Base-by-base conservation (phyloP, 164 flowering plant species). In the Dillenia suffruticosa region DNA sequence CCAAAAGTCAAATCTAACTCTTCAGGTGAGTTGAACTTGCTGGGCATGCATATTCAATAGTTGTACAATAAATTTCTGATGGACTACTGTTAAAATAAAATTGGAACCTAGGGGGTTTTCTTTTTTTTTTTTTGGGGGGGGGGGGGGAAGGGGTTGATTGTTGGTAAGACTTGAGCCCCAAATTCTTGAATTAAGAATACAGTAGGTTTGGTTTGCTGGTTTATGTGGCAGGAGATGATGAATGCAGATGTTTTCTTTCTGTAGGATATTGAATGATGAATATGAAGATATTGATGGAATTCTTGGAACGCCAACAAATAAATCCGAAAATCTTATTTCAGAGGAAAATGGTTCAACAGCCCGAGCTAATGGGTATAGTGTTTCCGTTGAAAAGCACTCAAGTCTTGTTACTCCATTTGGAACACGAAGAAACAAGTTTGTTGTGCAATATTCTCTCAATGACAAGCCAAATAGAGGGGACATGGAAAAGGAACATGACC, bases 371-470 rank as follows among this genome's bases (percentile, higher is more conserved):
- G 89, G 81, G 51, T 70, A 57, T 43, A 66, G 51, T 51, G 71
- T 59, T 70, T 74, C 85, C 55, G 77, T 81, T 57, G 79, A 71
- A 44, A 83, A 75, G 57, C 66, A 74, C 44, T 74, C 82, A 65
- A 78, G 70, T 52, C 71, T 64, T 48, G 72, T 73, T 60, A 94
- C 99, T 44, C 96, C 99, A 15, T 95, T 92, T 82, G 94, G 89
- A 63, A 78, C 74, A 65, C 67, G 97, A 50, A 81, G 76, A 57
- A 80, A 68, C 59, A 95, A 88, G 72, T 86, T 89, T 74, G 79
- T 77, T 8, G 81, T 85, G 56, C 92, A 86, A 54, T 66, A 72
- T 51, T 68, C 71, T 62, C 69, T 87, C 46, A 84, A 77, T 70
- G 73, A 71, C 50, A 66, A 59, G 56, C 64, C 70, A 2, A 67